phyloP scores from a whole-genome alignment of 2,329 filamentous ascomycete genomes.

The Hortaea sp. region DNA sequence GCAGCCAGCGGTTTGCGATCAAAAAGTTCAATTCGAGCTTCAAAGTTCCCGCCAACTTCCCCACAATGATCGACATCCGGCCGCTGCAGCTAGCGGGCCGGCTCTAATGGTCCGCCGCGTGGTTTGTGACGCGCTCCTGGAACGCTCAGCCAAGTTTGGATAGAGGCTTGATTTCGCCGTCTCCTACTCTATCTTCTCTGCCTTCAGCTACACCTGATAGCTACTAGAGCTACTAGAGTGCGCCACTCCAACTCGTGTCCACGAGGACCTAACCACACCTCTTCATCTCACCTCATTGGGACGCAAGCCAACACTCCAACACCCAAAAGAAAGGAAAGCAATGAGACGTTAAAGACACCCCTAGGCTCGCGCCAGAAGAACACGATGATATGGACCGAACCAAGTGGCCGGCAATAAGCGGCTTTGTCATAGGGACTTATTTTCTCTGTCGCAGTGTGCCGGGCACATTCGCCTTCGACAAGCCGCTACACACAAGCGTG shows the following conservation, averaged over 20 bases:
- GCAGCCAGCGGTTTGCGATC: too few relatives aligned
- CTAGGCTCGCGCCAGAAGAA: neutral
- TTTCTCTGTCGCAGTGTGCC: slow-evolving; percentile 14
- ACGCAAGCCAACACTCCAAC: too few relatives aligned
- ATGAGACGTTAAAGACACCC: too few relatives aligned
- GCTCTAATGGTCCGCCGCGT: neutral
- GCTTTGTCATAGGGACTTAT: slow-evolving; percentile 19
- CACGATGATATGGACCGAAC: slow-evolving; percentile 10
- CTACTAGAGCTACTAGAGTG: too few relatives aligned
- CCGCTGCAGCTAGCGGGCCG: neutral
- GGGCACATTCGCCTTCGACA: slow-evolving; percentile 30
- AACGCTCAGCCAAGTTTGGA: neutral
- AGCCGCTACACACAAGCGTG: slow-evolving; percentile 35
- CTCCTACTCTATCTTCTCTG: too few relatives aligned
- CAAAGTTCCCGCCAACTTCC: neutral
- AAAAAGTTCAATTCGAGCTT: neutral
- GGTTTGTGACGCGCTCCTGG: neutral
- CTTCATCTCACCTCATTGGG: too few relatives aligned
- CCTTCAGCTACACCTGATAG: too few relatives aligned
- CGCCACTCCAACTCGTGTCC: too few relatives aligned
- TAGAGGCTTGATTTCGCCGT: too few relatives aligned
- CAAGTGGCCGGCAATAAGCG: slow-evolving; percentile 15
- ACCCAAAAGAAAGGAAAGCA: too few relatives aligned
- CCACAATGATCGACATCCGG: neutral
- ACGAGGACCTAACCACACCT: too few relatives aligned